phyloP scores from a whole-genome alignment of 2,329 filamentous ascomycete species.

The Epichloe gansuensis region DNA sequence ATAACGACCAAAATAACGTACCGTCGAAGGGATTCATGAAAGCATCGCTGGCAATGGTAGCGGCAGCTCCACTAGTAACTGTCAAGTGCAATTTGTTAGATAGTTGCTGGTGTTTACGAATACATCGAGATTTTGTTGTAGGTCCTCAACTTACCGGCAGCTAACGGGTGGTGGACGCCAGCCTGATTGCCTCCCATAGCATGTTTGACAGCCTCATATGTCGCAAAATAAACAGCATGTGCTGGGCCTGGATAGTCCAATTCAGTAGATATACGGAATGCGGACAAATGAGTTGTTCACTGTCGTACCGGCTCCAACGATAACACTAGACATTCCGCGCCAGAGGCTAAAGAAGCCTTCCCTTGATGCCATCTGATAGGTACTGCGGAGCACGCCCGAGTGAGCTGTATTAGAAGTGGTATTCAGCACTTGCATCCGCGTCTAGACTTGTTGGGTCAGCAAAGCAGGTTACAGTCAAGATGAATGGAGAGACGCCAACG shows the following conservation, averaged over 20 bases:
- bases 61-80: constrained; percentile 88
- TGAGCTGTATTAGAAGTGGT: constrained; percentile 71
- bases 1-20: constrained; percentile 30
- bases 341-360: constrained; percentile 89
- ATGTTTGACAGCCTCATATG: constrained; percentile 95
- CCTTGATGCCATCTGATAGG: constrained; percentile 78
- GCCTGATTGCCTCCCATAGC: constrained; percentile 83
- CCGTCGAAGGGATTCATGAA: constrained; percentile 99
- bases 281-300: constrained; percentile 9
- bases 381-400: constrained; percentile 81
- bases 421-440: constrained; percentile 93
- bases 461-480: not conserved
- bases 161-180: constrained; percentile 81
- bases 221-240: constrained; percentile 96
- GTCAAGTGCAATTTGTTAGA: constrained; percentile 5
- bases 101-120: not conserved
- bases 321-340: constrained; percentile 93
- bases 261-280: not conserved
- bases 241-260: constrained; percentile 58
- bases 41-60: constrained; percentile 93
- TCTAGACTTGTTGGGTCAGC: constrained; percentile 42
- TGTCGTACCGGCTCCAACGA: constrained; percentile 75
- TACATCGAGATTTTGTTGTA: not conserved
- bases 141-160: constrained; percentile 55
- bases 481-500: not conserved